phyloP scores from a whole-genome alignment of 1,139 yeast species.

The Taphrina pruni region DNA sequence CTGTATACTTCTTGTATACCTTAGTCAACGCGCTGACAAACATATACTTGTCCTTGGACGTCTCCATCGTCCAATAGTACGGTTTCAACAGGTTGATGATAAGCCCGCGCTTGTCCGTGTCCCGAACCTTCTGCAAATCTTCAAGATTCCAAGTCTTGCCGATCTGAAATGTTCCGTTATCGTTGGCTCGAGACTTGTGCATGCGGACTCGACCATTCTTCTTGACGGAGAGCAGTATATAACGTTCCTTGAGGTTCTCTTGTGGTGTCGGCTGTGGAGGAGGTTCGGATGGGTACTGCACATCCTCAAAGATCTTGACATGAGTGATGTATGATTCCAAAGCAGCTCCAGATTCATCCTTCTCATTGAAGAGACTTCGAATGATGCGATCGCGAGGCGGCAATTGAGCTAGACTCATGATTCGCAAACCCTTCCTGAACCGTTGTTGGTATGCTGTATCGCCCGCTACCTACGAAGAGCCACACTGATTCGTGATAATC shows the following conservation, averaged over 20 bases:
- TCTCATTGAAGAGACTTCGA: slow-evolving; percentile 31
- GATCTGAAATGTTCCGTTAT: slow-evolving; percentile 77
- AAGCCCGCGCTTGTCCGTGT: slow-evolving; percentile 54
- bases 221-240: slow-evolving; percentile 56
- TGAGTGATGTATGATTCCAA: slow-evolving; percentile 37
- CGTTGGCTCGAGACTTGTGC: slow-evolving; percentile 85
- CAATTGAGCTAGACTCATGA: neutral
- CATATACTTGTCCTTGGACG: slow-evolving; percentile 68
- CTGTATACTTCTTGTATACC: slow-evolving; percentile 70
- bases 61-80: slow-evolving; percentile 83
- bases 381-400: slow-evolving; percentile 36
- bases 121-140: slow-evolving; percentile 66
- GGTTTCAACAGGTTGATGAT: slow-evolving; percentile 70
- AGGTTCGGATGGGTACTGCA: slow-evolving; percentile 34
- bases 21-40: slow-evolving; percentile 69
- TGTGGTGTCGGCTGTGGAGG: slow-evolving; percentile 26
- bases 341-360: slow-evolving; percentile 33
- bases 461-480: no score
- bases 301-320: slow-evolving; percentile 35
- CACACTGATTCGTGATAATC: no score
- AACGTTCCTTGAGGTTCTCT: slow-evolving; percentile 38
- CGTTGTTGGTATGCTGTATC: neutral
- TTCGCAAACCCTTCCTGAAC: neutral
- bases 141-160: slow-evolving; percentile 93
- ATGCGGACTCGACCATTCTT: slow-evolving; percentile 69